Base-by-base conservation (phyloP, 768 basidiomycete species). In the Cystobasidium tubakii region DNA sequence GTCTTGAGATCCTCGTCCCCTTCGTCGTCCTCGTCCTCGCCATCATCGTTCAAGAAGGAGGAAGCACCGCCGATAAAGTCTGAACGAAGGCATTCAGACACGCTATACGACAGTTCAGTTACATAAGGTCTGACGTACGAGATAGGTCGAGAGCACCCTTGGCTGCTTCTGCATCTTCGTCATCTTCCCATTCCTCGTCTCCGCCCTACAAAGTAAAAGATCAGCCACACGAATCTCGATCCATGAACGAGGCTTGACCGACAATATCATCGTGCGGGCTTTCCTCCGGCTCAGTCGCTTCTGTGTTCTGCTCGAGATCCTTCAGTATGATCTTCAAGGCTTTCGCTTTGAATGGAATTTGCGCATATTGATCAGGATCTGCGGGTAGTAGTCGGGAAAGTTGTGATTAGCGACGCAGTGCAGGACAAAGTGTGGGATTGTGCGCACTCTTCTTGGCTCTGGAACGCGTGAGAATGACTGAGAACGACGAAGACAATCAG, bases 381-480 rank as follows among this genome's bases (percentile, higher is more conserved):
- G 79, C 33, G 76, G 73, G 75, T 43, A 39, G 65, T 65, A 43
- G 55, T 21, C 46, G 55, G 17, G 34, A 55, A 44, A 25, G n/a
- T 19, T 9, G 12, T 13, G 29, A 17, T 4, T 29, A 19, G 29
- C 1, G 13, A 12, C n/a, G n/a, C n/a, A n/a, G n/a, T n/a, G n/a
- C n/a, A n/a, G n/a, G n/a, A n/a, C n/a, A n/a, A n/a, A n/a, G n/a
- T n/a, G n/a, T n/a, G n/a, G n/a, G n/a, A n/a, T n/a, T n/a, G n/a
- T n/a, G n/a, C 89, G 81, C 82, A 96, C 94, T 89, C 76, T 84
- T 85, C 83, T 88, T 90, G 64, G 96, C 91, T 78, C 87, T 85
- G 36, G 95, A 95, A 75, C 96, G 87, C 62, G 96, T 98, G 90
- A 97, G 92, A 81, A 98, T 97, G 78, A 92, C 92, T 75, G n/a